phyloP scores from a whole-genome alignment of 495 filamentous ascomycete species.

The Coniosporium apollinis region DNA sequence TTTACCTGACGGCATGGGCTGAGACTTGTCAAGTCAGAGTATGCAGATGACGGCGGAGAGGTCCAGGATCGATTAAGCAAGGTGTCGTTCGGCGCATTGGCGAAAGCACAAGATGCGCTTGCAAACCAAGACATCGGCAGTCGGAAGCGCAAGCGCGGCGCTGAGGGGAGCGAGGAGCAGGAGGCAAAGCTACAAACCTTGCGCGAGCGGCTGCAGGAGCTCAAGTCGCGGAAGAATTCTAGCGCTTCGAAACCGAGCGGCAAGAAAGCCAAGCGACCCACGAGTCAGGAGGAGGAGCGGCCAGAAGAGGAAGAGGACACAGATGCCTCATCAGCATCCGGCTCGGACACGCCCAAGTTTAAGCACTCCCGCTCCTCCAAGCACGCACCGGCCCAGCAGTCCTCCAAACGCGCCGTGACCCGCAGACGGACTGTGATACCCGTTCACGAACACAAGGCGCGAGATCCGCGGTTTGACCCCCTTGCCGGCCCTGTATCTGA shows the following conservation, averaged over 20 bases:
- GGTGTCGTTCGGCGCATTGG: constrained; percentile 75
- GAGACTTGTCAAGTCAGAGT: constrained; percentile 20
- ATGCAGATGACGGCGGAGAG: constrained; percentile 18
- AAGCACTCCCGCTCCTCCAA: constrained; percentile 46
- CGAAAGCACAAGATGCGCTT: constrained; percentile 63
- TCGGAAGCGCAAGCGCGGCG: constrained; percentile 31
- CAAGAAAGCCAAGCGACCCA: neutral
- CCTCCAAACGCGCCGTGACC: constrained; percentile 66
- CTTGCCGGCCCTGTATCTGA: constrained; percentile 25
- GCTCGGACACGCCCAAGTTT: constrained; percentile 9
- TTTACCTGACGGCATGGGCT: constrained; percentile 8
- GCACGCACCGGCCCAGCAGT: constrained; percentile 68
- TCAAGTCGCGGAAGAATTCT: no score
- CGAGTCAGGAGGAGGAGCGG: constrained; percentile 1
- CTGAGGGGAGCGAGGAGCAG: constrained; percentile 16
- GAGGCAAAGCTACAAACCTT: constrained; percentile 20
- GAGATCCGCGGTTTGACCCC: constrained; percentile 82
- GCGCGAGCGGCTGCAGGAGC: constrained; percentile 15
- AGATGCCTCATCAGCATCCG: constrained; percentile 22
- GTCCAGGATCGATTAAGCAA: constrained; percentile 23
- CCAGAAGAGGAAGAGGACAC: constrained; percentile 18
- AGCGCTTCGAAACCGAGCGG: constrained; percentile 7
- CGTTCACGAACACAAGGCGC: constrained; percentile 16
- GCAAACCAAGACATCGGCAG: constrained; percentile 22
- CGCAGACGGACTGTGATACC: constrained; percentile 56